Evolutionary conservation across 2,329 filamentous ascomycete species (phyloP).

Genomic region (Talaromyces rugulosus): DNA sequence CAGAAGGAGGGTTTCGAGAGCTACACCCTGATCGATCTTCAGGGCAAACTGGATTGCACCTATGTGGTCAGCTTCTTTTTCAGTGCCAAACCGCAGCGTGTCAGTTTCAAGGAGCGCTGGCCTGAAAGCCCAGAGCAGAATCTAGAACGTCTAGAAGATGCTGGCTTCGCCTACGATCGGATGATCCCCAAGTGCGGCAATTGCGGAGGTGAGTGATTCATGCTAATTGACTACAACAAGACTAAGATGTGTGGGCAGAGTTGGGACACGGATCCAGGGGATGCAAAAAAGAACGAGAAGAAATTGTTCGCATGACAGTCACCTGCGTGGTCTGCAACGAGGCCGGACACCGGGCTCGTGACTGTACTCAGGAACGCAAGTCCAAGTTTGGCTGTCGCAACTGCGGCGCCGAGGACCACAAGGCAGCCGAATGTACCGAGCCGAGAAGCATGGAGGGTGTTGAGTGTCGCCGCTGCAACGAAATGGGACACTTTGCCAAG

Average conservation of each 20-base stretch:
- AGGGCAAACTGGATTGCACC: conserved; percentile 49
- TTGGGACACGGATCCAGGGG: conserved; percentile 44
- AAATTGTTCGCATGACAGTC: conserved; percentile 40
- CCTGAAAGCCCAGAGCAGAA: conserved; percentile 48
- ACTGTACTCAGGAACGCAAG: conserved; percentile 40
- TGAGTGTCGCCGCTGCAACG: conserved; percentile 42
- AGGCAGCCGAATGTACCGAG: conserved; percentile 46
- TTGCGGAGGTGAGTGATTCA: conserved; percentile 40
- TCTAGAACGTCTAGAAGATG: conserved; percentile 47
- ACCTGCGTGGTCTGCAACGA: conserved; percentile 49
- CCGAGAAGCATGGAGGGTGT: conserved; percentile 40
- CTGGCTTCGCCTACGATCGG: conserved; percentile 49
- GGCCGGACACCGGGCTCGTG: conserved; percentile 46
- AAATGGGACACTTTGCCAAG: conserved; percentile 44
- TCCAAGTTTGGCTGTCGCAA: conserved; percentile 46
- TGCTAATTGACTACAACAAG: background rate
- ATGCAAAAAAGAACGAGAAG: conserved; percentile 46
- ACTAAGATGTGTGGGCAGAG: conserved; percentile 25
- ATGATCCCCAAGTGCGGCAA: conserved; percentile 49
- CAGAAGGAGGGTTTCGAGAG: conserved; percentile 38
- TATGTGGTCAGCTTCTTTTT: conserved; percentile 50
- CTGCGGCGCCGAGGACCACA: conserved; percentile 48
- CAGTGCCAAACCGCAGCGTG: conserved; percentile 43
- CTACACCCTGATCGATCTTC: conserved; percentile 50
- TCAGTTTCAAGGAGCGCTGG: conserved; percentile 46